Evolutionary conservation across 1,284 basidiomycete species (phyloP).

Genomic region (Caloboletus inedulis): DNA sequence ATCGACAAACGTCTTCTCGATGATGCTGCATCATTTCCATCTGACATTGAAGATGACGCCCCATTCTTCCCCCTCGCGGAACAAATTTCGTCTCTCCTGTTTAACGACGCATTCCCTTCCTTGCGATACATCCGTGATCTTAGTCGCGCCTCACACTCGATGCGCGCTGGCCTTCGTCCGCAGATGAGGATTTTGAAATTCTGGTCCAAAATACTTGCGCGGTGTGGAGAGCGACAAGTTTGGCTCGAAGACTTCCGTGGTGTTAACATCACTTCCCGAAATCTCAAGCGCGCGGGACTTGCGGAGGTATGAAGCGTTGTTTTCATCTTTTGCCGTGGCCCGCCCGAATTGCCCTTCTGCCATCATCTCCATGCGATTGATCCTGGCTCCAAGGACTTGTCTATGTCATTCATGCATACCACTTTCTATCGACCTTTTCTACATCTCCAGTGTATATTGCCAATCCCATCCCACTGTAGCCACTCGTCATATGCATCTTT

Average conservation of each 20-base stretch:
- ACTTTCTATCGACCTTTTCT: slow-evolving; percentile 7
- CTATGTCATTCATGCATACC: slow-evolving; percentile 21
- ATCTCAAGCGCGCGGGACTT: slow-evolving; percentile 32
- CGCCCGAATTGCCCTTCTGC: background rate
- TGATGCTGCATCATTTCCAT: slow-evolving; percentile 35
- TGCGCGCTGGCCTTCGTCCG: slow-evolving; percentile 28
- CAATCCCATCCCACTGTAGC: slow-evolving; percentile 30
- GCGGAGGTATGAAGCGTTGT: slow-evolving; percentile 12
- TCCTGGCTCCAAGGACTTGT: slow-evolving; percentile 1
- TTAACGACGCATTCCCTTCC: slow-evolving; percentile 56
- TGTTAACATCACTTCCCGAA: slow-evolving; percentile 31
- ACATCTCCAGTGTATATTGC: slow-evolving; percentile 29
- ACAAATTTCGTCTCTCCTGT: slow-evolving; percentile 60
- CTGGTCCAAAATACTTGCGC: slow-evolving; percentile 34
- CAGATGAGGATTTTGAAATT: slow-evolving; percentile 31
- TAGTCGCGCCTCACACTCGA: slow-evolving; percentile 30
- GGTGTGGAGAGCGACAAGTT: slow-evolving; percentile 32
- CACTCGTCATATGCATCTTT: slow-evolving; percentile 30
- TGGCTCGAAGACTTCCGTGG: slow-evolving; percentile 35
- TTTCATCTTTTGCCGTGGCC: background rate
- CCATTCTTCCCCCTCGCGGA: slow-evolving; percentile 64
- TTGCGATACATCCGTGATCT: slow-evolving; percentile 64
- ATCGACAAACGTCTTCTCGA: slow-evolving; percentile 58
- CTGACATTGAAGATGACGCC: slow-evolving; percentile 35
- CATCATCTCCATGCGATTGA: background rate